Evolutionary conservation across 1,139 yeast species (phyloP).

Genomic region (Diutina ranongensis): DNA sequence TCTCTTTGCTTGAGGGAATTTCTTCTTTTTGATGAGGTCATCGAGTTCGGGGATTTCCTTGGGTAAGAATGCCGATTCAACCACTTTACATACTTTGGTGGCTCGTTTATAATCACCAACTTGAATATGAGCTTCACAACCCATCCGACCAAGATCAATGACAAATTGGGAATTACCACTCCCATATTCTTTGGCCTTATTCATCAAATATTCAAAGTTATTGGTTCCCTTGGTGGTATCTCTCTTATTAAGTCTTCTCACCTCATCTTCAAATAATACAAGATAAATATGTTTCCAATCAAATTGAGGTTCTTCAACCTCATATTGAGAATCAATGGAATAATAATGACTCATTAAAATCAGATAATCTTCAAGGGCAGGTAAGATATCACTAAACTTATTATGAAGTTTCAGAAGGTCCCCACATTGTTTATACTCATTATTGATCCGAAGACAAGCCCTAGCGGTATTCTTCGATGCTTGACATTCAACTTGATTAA

Average conservation of each 20-base stretch:
- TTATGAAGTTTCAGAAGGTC: constrained; percentile 32
- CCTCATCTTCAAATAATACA: constrained; percentile 17
- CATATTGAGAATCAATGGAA: constrained; percentile 11
- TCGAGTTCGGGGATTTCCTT: constrained; percentile 36
- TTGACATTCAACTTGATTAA: constrained; percentile 39
- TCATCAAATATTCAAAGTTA: constrained; percentile 24
- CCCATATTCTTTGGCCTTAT: constrained; percentile 13
- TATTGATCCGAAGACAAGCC: constrained; percentile 57
- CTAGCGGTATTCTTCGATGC: constrained; percentile 39
- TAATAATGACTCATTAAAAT: constrained; percentile 26
- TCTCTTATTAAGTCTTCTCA: constrained; percentile 19
- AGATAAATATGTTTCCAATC: constrained; percentile 17
- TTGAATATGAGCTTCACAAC: constrained; percentile 37
- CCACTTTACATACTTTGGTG: constrained; percentile 25
- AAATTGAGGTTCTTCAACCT: constrained; percentile 13
- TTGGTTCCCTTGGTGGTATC: constrained; percentile 16
- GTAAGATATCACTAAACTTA: constrained; percentile 21
- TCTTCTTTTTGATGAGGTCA: constrained; percentile 25
- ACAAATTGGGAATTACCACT: constrained; percentile 13
- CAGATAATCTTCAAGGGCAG: constrained; percentile 33
- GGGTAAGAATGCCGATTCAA: constrained; percentile 28
- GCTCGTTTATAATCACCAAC: constrained; percentile 15
- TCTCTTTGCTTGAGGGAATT: constrained; percentile 31
- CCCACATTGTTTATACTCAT: constrained; percentile 50
- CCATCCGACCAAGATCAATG: constrained; percentile 24